Evolutionary conservation across 1,139 yeast species (phyloP).

Genomic region (Oligophagozyma castellii): DNA sequence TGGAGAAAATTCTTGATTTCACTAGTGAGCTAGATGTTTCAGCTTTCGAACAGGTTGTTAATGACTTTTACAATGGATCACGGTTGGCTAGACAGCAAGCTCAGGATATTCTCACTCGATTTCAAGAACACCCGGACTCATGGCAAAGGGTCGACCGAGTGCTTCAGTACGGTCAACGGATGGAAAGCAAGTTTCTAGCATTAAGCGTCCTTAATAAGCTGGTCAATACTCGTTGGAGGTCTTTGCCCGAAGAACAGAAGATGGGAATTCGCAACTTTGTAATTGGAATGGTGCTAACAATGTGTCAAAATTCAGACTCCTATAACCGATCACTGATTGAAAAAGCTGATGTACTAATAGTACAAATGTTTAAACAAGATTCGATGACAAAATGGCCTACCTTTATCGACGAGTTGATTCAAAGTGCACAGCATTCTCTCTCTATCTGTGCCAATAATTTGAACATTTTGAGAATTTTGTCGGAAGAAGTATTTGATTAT

Average conservation of each 20-base stretch:
- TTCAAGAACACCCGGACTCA: slow-evolving; percentile 85
- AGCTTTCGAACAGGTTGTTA: slow-evolving; percentile 70
- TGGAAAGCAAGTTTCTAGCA: slow-evolving; percentile 87
- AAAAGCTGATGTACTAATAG: slow-evolving; percentile 85
- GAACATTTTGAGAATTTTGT: slow-evolving; percentile 70
- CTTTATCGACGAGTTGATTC: slow-evolving; percentile 82
- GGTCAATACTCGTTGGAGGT: slow-evolving; percentile 84
- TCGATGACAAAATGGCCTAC: slow-evolving; percentile 99
- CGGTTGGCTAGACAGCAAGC: slow-evolving; percentile 77
- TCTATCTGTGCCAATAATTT: slow-evolving; percentile 94
- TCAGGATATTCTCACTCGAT: slow-evolving; percentile 64
- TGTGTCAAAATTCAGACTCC: slow-evolving; percentile 72
- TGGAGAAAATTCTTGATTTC: slow-evolving; percentile 83
- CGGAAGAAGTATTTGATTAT: slow-evolving; percentile 92
- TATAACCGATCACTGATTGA: slow-evolving; percentile 64
- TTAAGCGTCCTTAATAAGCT: slow-evolving; percentile 76
- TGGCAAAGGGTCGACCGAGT: slow-evolving; percentile 90
- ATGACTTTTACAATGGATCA: slow-evolving; percentile 65
- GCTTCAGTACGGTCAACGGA: slow-evolving; percentile 56
- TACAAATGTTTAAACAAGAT: slow-evolving; percentile 86
- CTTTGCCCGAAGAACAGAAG: slow-evolving; percentile 70
- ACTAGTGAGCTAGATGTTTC: slow-evolving; percentile 65
- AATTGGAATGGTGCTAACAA: slow-evolving; percentile 79
- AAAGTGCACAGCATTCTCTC: slow-evolving; percentile 66
- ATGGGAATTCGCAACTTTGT: slow-evolving; percentile 81